Base-by-base conservation (phyloP, 2,329 filamentous ascomycete genomes). In the Lasiodiplodia sp. region DNA sequence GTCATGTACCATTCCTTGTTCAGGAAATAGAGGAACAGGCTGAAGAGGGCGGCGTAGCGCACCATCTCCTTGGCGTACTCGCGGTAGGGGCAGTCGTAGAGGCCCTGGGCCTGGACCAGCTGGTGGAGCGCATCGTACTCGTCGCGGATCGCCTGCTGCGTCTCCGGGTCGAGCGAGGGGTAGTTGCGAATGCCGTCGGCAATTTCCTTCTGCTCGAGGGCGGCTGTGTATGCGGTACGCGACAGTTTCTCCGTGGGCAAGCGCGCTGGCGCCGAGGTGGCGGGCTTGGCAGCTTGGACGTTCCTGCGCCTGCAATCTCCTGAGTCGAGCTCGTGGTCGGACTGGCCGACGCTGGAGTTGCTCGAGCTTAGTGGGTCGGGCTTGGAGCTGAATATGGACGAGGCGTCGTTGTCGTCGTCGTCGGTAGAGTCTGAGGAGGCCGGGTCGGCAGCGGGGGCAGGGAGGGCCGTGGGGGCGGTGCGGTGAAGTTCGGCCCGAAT, bases 111-210 rank as follows among this genome's bases (percentile, higher is more conserved):
- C 64, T 83, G 81, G 70, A 91, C 76, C 52, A 81, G 80, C 71
- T 87, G 79, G 73, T 90, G 87, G 38, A 91, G 78, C 3, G 75
- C 76, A 14, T 86, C 83, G 77, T 90, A 91, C 72, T 87, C 87
- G 56, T 72, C 66, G 0, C 83, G 78, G 71, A 91, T 90, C 25
- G 83, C 81, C 14, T 82, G 77, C 78, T 91, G 88, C 4, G 86
- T 85, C 10, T 77, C 76, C 1, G 81, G 75, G 70, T 90, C 87
- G 7, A 90, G 72, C 0, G 87, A 85, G 0, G 88, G 88, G 69
- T 86, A 78, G 31, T 73, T 72, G 21, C 69, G 70, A 18, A 79
- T 76, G 60, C 81, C 80, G 18, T 78, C 72, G 37, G 77, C 75
- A 34, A 80, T 76, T 69, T 82, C 81, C 38, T 76, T 72, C 66